Evolutionary conservation across 2,329 filamentous ascomycete species (phyloP), one percentile per base, ranked within the genome.

Genomic region (Allantophomopsis lycopodina): DNA sequence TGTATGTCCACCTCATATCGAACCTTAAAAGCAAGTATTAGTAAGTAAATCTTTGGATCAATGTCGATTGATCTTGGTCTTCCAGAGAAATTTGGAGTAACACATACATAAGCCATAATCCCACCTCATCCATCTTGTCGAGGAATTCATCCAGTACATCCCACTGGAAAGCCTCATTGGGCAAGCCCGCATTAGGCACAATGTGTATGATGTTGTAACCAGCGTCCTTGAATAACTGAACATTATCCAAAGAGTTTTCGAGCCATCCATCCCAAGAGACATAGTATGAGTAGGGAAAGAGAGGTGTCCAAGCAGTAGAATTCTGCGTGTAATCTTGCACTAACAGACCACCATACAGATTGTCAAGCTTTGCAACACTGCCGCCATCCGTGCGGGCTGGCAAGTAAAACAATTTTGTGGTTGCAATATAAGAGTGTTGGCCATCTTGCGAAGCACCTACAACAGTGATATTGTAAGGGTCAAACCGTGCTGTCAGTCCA

Each of bases 121-220:
- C 60, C 4, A 63, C 40, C 30, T 56, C 47, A 42, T 70, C 64
- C 45, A 63, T 57, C 36, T 54, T 53, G 38, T 64, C 55, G 43
- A 66, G 62, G 42, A 63, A 63, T 11, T 50, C 42, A 12, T 52
- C 48, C 2, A 69, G 55, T 21, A 58, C 48, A 12, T 56, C 55
- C 38, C 51, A 60, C 43, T 59, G 57, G 46, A 61, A 66, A 13
- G 63, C 56, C 42, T 53, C 50, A 35, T 59, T 50, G 2, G 58
- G 56, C 11, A 54, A 40, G 43, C 58, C 52, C 7, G 56, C 61
- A 6, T 57, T 57, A 2, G 63, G 63, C 2, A 65, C 51, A 10
- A 62, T 56, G 42, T 65, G 62, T 48, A 69, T 60, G 7, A 65
- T 59, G 40, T 68, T 71, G 50, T 63, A 69, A 3, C 65, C 66